Base-by-base conservation (phyloP, 2,329 filamentous ascomycete genomes). In the Ceratocystis colombiana region DNA sequence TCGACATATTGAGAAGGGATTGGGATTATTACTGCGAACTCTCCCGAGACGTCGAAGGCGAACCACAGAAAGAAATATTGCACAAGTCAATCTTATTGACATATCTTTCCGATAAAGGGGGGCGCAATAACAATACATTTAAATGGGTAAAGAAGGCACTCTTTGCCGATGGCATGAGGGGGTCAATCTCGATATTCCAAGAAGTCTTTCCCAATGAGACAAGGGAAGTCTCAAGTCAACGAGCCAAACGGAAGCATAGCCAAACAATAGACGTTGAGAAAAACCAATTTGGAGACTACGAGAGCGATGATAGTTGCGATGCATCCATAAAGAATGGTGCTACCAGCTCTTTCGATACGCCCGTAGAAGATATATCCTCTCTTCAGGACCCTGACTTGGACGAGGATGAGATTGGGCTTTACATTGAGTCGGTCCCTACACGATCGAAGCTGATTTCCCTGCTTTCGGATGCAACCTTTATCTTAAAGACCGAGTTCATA, bases 1-100 rank as follows among this genome's bases (percentile, higher is more conserved):
- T 95, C 4, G 88, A 92, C 71, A 84, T 88, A 5, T 77, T 96
- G 12, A 87, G 94, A 70, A 77, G 79, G 2, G 89, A 95, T 71
- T 85, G 88, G 73, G 74, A 80, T 5, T 73, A 81, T 63, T 30
- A 64, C 30, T 37, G 46, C 15, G 41, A 64, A 3, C 37, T 50
- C 50, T 17, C 17, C 20, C 30, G 3, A 4, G 46, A 50, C 25
- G 72, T 69, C 67, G 45, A 64, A 1, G 3, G 45, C 28, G n/a
- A 45, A 28, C 55, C 66, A 12, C 68, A 74, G 28, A 71, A 75
- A 55, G 48, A 50, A 12, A 41, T n/a, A 5, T 73, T 87, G 17
- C 72, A 74, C 20, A 75, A 83, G 15, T 84, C 84, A 30, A 78
- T 93, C 28, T 74, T 92, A 1, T 78, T 81, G 62, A 78, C 77